These are phyloP conservation scores for Pythium vanterpoolii DNA, from an alignment of 352 stramenopile species.

Conservation along the genomic window DNA sequence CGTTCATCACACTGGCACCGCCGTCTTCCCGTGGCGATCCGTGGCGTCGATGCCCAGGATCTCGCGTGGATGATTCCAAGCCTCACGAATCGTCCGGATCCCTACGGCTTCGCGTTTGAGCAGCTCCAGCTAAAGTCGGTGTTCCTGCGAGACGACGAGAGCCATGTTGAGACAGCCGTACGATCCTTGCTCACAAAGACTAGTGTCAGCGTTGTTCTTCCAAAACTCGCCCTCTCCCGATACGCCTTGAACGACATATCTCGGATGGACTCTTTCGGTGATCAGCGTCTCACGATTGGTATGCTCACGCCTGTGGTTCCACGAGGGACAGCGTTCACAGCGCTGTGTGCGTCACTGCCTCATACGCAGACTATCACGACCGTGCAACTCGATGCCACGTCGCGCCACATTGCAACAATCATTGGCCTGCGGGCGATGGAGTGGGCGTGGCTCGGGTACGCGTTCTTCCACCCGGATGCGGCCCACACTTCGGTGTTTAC, in stretches of 20 bases:
- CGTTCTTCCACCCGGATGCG: conserved; percentile 4
- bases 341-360: not conserved
- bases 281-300: not conserved
- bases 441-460: conserved; percentile 8
- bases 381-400: not conserved
- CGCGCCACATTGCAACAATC: not conserved
- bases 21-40: not conserved
- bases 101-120: not conserved
- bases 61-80: conserved; percentile 2
- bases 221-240: not conserved
- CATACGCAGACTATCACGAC: not conserved
- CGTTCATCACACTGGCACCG: not conserved
- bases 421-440: not conserved
- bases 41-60: not conserved
- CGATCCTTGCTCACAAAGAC: not conserved
- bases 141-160: not conserved
- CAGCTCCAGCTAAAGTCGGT: not conserved
- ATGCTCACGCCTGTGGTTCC: not conserved
- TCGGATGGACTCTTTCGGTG: not conserved
- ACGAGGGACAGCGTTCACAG: not conserved
- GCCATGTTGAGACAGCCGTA: not conserved
- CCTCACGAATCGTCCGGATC: not conserved
- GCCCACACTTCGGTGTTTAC: not conserved
- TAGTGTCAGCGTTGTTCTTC: not conserved
- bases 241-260: not conserved